Percentiles rank a stretch among this genome's conserved stretches.
These are phyloP conservation scores for Colletotrichum navitas DNA, from an alignment of 2,329 filamentous ascomycete genomes.

Conservation along the genomic window DNA sequence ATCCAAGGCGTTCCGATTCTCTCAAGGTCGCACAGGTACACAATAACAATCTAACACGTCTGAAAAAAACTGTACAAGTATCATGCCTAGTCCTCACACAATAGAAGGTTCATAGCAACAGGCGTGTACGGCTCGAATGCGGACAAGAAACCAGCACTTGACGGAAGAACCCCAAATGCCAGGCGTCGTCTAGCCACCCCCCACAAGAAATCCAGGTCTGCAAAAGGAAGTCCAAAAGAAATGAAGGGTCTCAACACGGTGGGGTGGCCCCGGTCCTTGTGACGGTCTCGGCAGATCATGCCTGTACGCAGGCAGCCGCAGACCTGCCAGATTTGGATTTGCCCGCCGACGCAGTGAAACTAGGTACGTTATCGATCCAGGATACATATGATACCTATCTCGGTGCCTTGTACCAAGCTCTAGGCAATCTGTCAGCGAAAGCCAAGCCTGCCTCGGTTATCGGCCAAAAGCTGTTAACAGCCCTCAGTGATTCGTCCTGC, in stretches of 20 bases:
- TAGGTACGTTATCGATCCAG: conserved; percentile 28
- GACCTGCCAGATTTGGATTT: conserved; percentile 38
- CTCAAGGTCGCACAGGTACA: too few species aligned
- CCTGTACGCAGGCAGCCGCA: conserved; percentile 25
- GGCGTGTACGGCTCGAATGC: neutral
- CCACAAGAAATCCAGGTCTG: neutral
- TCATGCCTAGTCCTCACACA: too few species aligned
- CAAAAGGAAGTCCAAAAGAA: neutral
- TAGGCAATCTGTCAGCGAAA: too few species aligned
- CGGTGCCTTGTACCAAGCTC: neutral
- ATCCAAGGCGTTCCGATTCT: too few species aligned
- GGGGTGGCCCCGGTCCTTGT: conserved; percentile 1
- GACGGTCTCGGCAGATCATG: conserved; percentile 35
- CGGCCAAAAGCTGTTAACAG: neutral
- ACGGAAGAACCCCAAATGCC: neutral
- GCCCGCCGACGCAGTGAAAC: conserved; percentile 28
- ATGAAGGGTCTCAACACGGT: neutral
- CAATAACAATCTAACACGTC: too few species aligned
- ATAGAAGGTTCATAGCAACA: too few species aligned
- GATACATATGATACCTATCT: conserved; percentile 12
- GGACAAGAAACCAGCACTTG: neutral
- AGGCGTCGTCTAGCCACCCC: neutral
- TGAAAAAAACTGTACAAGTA: too few species aligned
- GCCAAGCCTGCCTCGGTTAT: neutral
- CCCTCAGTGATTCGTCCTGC: neutral